Evolutionary conservation across 768 basidiomycete species (phyloP), one percentile per base, ranked within the genome.

Genomic region (Trametes cinnabarina): DNA sequence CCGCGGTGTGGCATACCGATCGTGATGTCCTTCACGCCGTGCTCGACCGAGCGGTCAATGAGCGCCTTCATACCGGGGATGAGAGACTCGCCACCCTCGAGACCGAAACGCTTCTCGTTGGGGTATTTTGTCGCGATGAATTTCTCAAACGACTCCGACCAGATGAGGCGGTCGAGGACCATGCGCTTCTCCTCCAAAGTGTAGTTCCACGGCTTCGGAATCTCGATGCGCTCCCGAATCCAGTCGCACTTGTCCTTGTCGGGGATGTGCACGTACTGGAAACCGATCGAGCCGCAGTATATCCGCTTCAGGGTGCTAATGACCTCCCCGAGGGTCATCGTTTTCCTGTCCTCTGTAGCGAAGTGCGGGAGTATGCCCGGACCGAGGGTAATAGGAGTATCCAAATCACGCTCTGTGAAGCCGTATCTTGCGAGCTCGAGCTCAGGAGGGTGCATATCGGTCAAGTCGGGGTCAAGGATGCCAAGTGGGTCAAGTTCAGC

Each of bases 1-100:
- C 96, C 96, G 73, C 96, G 94, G 78, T 99, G 96, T 22, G 96
- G 94, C 96, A 99, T 99, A 65, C 96, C 97, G 48, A 98, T 94
- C 50, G 94, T 96, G 73, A 98, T 88, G 68, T 92, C 85, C 74
- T 96, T 95, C 65, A 97, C 88, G 49, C 96, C 96, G 61, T 90
- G 81, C 65, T 99, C 96, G 65, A 99, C 96, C n/a, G 94, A 96
- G 60, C 94, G 88, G 73, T 99, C 96, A 62, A 99, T 96, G 69
- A 99, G 86, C 2, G 96, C 97, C 77, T 99, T 99, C 97, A 99
- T 99, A 47, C 96, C 97, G 26, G 97, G 97, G 67, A 98, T 90
- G 63, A 99, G 86, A 23, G 93, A 83, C 75, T 99, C 96, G 74
- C 94, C 96, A 55, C 96, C 96, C 74, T 99, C 96, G 47, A 99